These are phyloP conservation scores for Harringtonia aguacate DNA, from an alignment of 2,329 filamentous ascomycete species.

Conservation along the genomic window DNA sequence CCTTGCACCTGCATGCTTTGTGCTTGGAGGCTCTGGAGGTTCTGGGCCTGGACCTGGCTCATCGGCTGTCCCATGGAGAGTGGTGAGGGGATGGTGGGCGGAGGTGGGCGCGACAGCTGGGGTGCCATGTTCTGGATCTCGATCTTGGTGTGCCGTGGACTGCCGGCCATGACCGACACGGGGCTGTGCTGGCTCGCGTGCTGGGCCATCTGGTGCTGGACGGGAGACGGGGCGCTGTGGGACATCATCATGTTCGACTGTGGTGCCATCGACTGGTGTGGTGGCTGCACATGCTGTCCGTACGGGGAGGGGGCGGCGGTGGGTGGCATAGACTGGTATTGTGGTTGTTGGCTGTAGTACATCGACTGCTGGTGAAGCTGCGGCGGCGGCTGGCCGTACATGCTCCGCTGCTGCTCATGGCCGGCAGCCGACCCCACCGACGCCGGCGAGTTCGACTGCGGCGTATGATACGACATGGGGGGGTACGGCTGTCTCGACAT, in stretches of 20 bases:
- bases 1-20: slow-evolving; percentile 25
- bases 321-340: slow-evolving; percentile 56
- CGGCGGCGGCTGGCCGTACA: slow-evolving; percentile 71
- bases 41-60: slow-evolving; percentile 8
- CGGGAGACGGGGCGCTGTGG: slow-evolving; percentile 33
- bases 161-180: slow-evolving; percentile 46
- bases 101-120: slow-evolving; percentile 49
- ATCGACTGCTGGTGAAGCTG: slow-evolving; percentile 73
- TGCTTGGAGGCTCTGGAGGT: not conserved
- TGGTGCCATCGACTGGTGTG: slow-evolving; percentile 50
- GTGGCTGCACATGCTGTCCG: slow-evolving; percentile 44
- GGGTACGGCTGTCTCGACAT: slow-evolving; percentile 75
- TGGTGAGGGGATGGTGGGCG: slow-evolving; percentile 9
- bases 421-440: slow-evolving; percentile 83
- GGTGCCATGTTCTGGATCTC: slow-evolving; percentile 47
- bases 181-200: slow-evolving; percentile 48
- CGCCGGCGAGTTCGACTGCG: slow-evolving; percentile 88
- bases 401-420: slow-evolving; percentile 79
- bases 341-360: slow-evolving; percentile 58
- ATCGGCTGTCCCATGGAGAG: slow-evolving; percentile 13
- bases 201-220: slow-evolving; percentile 46
- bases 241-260: slow-evolving; percentile 59
- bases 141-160: slow-evolving; percentile 51
- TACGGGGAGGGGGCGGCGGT: slow-evolving; percentile 52
- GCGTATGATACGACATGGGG: slow-evolving; percentile 83